Conservation (phyloP, 345 rosid species). For the Brassica nigra region DNA sequence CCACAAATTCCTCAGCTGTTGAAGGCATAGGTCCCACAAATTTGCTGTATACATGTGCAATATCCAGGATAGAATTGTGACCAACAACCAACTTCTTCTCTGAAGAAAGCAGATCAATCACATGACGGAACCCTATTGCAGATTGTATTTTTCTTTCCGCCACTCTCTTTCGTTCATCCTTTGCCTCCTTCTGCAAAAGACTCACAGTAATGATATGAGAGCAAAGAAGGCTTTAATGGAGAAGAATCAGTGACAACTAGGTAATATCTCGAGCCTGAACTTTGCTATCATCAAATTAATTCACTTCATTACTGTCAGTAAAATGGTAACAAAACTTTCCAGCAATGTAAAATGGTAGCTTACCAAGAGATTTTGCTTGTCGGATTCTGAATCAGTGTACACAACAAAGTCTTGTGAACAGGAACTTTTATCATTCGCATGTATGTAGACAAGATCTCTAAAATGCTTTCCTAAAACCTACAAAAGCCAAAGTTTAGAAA, state of each 20-base stretch:
- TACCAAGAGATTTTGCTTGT: conserved; percentile 73
- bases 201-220: not conserved
- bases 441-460: conserved; percentile 66
- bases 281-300: conserved; percentile 1
- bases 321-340: not conserved
- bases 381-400: conserved; percentile 65
- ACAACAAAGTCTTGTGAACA: conserved; percentile 55
- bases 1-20: conserved; percentile 68
- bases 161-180: conserved; percentile 53
- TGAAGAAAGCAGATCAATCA: conserved; percentile 84
- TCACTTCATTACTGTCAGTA: not conserved
- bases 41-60: conserved; percentile 84
- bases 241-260: conserved; percentile 4
- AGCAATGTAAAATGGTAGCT: conserved; percentile 20
- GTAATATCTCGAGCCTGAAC: not conserved
- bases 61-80: conserved; percentile 91
- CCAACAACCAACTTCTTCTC: conserved; percentile 86
- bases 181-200: conserved; percentile 66
- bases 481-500: conserved; percentile 8
- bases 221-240: not conserved
- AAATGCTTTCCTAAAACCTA: conserved; percentile 74
- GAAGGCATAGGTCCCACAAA: conserved; percentile 83
- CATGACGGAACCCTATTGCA: conserved; percentile 85
- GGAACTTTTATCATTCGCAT: conserved; percentile 42
- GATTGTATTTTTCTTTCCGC: conserved; percentile 61